Conservation (phyloP, 768 basidiomycete genomes). For the Termitomyces sp. region DNA sequence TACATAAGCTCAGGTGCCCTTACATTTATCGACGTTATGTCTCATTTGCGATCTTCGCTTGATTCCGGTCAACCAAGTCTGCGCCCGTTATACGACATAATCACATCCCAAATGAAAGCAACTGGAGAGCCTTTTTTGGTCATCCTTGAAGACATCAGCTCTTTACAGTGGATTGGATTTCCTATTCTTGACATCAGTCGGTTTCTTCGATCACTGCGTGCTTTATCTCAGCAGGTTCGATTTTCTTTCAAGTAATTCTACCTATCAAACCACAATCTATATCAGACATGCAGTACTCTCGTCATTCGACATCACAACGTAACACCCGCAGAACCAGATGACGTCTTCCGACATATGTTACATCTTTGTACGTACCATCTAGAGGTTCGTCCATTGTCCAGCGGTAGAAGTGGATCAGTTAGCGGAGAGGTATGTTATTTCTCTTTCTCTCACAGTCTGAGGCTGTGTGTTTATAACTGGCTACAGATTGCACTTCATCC, state of each 20-base stretch:
- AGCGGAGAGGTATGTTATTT: conserved; percentile 57
- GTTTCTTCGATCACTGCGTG: conserved; percentile 54
- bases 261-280: neutral
- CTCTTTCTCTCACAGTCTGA: neutral
- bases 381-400: conserved; percentile 65
- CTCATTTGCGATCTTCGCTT: conserved; percentile 23
- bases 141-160: conserved; percentile 65
- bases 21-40: conserved; percentile 47
- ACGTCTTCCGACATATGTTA: conserved; percentile 50
- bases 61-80: conserved; percentile 19
- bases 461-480: neutral
- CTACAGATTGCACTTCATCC: conserved; percentile 55
- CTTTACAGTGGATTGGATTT: conserved; percentile 69
- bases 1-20: conserved; percentile 34
- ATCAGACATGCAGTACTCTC: conserved; percentile 48
- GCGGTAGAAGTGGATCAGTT: conserved; percentile 71
- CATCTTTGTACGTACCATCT: conserved; percentile 65
- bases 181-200: conserved; percentile 43
- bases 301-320: conserved; percentile 62
- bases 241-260: neutral
- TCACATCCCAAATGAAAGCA: conserved; percentile 21
- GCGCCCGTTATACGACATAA: conserved; percentile 29
- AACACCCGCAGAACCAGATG: conserved; percentile 50
- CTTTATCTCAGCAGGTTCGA: conserved; percentile 49
- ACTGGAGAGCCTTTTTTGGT: conserved; percentile 30